These are phyloP conservation scores for Aspergillus tubingensis DNA, from an alignment of 2,329 filamentous ascomycete species.

Conservation along the genomic window DNA sequence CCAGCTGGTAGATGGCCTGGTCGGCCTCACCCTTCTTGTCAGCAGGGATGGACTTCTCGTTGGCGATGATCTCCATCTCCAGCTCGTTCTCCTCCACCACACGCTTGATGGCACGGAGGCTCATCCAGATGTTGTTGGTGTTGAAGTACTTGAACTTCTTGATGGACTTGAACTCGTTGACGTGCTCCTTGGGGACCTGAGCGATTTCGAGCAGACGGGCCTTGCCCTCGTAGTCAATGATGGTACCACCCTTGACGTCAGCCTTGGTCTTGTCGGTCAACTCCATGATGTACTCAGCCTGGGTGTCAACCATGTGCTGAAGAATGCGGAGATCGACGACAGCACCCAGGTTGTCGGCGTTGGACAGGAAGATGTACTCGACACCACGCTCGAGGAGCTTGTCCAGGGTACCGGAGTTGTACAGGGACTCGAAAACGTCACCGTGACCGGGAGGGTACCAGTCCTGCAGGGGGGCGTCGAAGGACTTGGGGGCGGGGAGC, in stretches of 20 bases:
- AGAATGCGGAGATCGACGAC: slow-evolving; percentile 97
- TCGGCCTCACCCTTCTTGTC: slow-evolving; percentile 99
- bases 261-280: slow-evolving; percentile 99
- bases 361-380: slow-evolving; percentile 98
- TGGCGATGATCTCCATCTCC: slow-evolving; percentile 99
- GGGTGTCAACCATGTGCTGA: slow-evolving; percentile 98
- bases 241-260: slow-evolving; percentile 99
- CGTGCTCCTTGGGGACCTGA: slow-evolving; percentile 99
- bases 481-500: slow-evolving; percentile 88
- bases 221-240: slow-evolving; percentile 98
- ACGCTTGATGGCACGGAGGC: slow-evolving; percentile 94
- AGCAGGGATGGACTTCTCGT: slow-evolving; percentile 96
- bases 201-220: slow-evolving; percentile 97
- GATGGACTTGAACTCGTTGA: slow-evolving; percentile 99
- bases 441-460: slow-evolving; percentile 99
- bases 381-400: slow-evolving; percentile 93
- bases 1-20: slow-evolving; percentile 94
- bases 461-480: slow-evolving; percentile 83
- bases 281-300: slow-evolving; percentile 99
- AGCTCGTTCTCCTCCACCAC: slow-evolving; percentile 98
- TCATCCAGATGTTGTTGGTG: slow-evolving; percentile 99
- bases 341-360: slow-evolving; percentile 96
- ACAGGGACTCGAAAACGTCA: slow-evolving; percentile 99
- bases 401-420: slow-evolving; percentile 98
- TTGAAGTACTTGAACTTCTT: slow-evolving; percentile 99